Evolutionary conservation across 176 grass and related monocot genomes (phyloP).

Genomic region (Saccharum spontaneum): DNA sequence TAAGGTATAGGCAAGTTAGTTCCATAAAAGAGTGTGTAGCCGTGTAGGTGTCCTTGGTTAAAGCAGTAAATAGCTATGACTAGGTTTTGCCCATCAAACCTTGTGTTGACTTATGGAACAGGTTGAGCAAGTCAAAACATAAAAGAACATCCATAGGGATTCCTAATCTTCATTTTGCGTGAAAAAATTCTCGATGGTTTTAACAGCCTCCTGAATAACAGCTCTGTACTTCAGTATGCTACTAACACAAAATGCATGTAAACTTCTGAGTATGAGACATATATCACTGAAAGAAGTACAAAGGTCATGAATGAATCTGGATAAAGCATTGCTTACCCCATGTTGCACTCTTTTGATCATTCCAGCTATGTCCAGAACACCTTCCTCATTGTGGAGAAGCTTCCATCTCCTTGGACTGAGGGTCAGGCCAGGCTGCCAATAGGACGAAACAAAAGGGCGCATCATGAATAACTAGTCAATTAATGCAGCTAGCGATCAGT

Average conservation of each 20-base stretch:
- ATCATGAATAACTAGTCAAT: neutral
- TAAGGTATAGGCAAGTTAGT: neutral
- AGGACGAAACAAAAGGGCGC: neutral
- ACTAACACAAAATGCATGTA: neutral
- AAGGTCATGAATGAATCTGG: neutral
- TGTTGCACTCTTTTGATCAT: slow-evolving; percentile 78
- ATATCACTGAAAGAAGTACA: neutral
- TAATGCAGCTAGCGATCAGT: slow-evolving; percentile 11
- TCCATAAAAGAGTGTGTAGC: neutral
- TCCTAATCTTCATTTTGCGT: neutral
- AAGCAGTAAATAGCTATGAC: neutral
- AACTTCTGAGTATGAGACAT: neutral
- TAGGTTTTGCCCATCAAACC: neutral
- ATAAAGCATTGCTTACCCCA: slow-evolving; percentile 54
- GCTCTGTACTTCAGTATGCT: neutral
- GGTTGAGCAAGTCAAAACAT: neutral
- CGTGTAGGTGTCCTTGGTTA: neutral
- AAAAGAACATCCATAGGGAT: neutral
- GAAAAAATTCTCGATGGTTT: neutral
- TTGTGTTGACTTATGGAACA: neutral
- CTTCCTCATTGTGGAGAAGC: slow-evolving; percentile 78
- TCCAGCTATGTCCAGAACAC: slow-evolving; percentile 62
- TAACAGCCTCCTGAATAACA: slow-evolving; percentile 1
- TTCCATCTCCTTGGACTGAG: slow-evolving; percentile 87
- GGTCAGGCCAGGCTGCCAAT: slow-evolving; percentile 77